Percentiles rank a stretch among this genome's conserved stretches.
Evolutionary conservation across 331 rosid species (phyloP).

Genomic region (Malus hybrid): DNA sequence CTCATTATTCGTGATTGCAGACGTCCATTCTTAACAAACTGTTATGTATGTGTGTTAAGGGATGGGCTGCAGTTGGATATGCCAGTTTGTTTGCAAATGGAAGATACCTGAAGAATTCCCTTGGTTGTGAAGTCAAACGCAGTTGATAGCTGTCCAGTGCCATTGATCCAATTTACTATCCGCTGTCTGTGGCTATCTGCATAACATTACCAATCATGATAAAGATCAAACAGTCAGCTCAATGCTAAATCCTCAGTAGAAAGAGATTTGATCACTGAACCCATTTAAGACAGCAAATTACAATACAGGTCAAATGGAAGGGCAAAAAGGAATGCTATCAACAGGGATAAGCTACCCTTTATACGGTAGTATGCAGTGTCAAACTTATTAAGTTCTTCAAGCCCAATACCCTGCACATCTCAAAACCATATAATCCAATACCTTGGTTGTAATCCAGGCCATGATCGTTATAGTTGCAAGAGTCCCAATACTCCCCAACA

Average conservation of each 20-base stretch:
- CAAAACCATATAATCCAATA: conserved; percentile 11
- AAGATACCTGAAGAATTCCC: conserved; percentile 81
- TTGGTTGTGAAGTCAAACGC: conserved; percentile 90
- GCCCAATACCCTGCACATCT: conserved; percentile 17
- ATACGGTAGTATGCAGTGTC: neutral
- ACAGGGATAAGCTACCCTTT: neutral
- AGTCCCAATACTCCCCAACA: conserved; percentile 88
- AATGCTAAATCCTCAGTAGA: neutral
- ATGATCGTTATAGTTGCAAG: conserved; percentile 64
- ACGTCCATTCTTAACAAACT: neutral
- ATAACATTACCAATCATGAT: neutral
- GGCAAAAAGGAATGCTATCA: neutral
- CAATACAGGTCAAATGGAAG: neutral
- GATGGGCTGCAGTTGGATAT: neutral
- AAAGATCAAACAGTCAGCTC: neutral
- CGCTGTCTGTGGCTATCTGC: conserved; percentile 75
- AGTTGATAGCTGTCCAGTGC: conserved; percentile 66
- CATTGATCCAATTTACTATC: conserved; percentile 70
- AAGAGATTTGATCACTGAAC: neutral
- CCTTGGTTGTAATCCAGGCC: conserved; percentile 87
- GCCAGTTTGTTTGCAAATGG: neutral
- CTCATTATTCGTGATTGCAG: neutral
- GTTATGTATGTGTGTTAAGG: neutral
- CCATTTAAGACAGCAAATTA: neutral
- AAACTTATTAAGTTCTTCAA: neutral